Percentiles rank a stretch among this genome's conserved stretches.
These are phyloP conservation scores for Aurantiochytrium sp. DNA, from an alignment of 108 stramenopile species.

Conservation along the genomic window DNA sequence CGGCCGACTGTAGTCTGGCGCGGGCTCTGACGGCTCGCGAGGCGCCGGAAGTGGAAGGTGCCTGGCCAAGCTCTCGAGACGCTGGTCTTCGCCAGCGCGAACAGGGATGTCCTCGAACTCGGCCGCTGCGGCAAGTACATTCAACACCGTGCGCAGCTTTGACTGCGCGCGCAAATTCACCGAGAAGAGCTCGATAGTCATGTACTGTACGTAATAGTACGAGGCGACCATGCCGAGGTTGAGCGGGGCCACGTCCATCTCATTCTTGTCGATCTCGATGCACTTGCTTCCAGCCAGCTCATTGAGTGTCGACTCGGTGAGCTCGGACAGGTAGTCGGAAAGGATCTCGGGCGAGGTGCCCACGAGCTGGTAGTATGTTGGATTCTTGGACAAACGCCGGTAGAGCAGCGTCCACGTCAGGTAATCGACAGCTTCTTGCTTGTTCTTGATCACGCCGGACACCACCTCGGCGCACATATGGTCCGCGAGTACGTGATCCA, in stretches of 20 bases:
- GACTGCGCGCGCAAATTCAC: conserved; percentile 86
- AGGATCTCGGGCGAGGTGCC: conserved; percentile 79
- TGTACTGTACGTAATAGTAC: conserved; percentile 91
- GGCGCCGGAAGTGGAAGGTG: conserved; percentile 64
- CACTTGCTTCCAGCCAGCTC: conserved; percentile 83
- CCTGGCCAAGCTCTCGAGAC: conserved; percentile 67
- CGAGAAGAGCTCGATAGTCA: conserved; percentile 92
- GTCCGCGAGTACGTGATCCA: conserved; percentile 90
- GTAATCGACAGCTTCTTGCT: conserved; percentile 97
- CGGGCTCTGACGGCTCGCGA: neutral
- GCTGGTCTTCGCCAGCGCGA: conserved; percentile 82
- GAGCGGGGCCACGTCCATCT: conserved; percentile 78
- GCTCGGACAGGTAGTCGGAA: conserved; percentile 95
- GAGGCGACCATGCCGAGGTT: conserved; percentile 98
- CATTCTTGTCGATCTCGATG: conserved; percentile 54
- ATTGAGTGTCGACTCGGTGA: conserved; percentile 85
- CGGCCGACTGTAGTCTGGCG: conserved; percentile 56
- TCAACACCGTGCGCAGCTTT: conserved; percentile 79
- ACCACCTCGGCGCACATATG: conserved; percentile 94
- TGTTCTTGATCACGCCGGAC: conserved; percentile 78
- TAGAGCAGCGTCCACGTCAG: conserved; percentile 97
- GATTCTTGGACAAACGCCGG: conserved; percentile 90
- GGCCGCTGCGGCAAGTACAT: conserved; percentile 84
- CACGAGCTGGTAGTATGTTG: conserved; percentile 93
- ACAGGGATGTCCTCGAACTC: conserved; percentile 78